Conservation (phyloP, 192 early-diverging fungal genomes). For the Mortierella antarctica region DNA sequence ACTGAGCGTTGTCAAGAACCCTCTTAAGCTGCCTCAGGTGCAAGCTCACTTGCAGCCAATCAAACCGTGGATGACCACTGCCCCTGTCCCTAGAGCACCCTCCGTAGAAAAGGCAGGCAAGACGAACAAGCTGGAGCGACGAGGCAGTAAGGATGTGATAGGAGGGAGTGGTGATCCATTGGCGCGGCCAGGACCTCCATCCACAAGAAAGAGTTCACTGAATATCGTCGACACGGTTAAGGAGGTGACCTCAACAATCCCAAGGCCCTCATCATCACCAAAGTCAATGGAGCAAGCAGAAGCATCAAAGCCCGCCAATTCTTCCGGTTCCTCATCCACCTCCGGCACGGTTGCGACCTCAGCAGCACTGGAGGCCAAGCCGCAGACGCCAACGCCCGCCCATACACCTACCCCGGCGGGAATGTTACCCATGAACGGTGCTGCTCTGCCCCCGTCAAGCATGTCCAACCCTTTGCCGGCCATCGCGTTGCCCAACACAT, state of each 20-base stretch:
- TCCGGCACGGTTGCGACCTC: not conserved
- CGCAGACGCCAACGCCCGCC: conserved; percentile 41
- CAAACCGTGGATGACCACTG: conserved; percentile 46
- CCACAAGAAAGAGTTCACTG: conserved; percentile 37
- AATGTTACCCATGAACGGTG: not conserved
- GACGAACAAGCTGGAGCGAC: not conserved
- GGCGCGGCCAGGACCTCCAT: conserved; percentile 1
- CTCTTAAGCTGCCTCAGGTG: conserved; percentile 40
- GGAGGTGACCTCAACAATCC: not conserved
- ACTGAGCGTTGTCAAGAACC: conserved; percentile 6
- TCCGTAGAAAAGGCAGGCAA: conserved; percentile 15
- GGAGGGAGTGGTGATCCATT: conserved; percentile 14
- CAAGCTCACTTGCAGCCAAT: conserved; percentile 33
- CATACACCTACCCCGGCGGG: conserved; percentile 28
- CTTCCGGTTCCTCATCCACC: not conserved
- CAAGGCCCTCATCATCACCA: not conserved
- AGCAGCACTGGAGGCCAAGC: conserved; percentile 5
- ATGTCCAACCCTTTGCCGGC: not conserved
- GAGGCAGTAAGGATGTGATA: conserved; percentile 15
- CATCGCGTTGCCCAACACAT: conserved; percentile 7
- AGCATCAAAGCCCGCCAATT: not conserved
- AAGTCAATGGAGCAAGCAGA: conserved; percentile 5
- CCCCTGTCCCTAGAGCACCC: conserved; percentile 26
- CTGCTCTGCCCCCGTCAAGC: not conserved
- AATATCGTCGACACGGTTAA: conserved; percentile 7